Conservation (phyloP, 2,329 filamentous ascomycete genomes). For the Tolypocladium pustulatum region DNA sequence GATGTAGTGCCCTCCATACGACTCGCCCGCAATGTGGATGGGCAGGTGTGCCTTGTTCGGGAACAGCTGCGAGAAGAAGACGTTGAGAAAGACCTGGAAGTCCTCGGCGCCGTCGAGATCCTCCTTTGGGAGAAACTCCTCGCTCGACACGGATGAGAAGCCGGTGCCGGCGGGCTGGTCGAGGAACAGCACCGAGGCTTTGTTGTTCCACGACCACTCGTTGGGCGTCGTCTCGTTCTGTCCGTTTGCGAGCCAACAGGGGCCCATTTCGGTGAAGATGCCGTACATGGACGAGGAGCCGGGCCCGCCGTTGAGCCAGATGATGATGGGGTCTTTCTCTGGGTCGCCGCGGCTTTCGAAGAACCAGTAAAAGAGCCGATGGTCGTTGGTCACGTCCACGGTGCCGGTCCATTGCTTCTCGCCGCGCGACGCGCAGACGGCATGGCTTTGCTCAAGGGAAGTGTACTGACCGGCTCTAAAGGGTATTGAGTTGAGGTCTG, state of each 20-base stretch:
- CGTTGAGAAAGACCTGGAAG: slow-evolving; percentile 35
- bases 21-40: slow-evolving; percentile 34
- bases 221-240: slow-evolving; percentile 39
- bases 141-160: slow-evolving; percentile 24
- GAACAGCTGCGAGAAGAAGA: slow-evolving; percentile 31
- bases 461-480: not conserved
- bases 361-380: slow-evolving; percentile 12
- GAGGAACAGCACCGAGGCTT: slow-evolving; percentile 23
- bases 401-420: slow-evolving; percentile 5
- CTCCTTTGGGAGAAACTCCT: slow-evolving; percentile 6
- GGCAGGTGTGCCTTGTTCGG: slow-evolving; percentile 23
- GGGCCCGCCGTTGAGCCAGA: slow-evolving; percentile 50
- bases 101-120: slow-evolving; percentile 29
- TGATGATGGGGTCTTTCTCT: slow-evolving; percentile 28
- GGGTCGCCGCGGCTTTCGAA: slow-evolving; percentile 17
- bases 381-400: slow-evolving; percentile 3
- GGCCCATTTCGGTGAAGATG: slow-evolving; percentile 40
- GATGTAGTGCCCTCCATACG: not conserved
- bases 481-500: not conserved
- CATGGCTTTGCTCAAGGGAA: not conserved
- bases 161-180: slow-evolving; percentile 15
- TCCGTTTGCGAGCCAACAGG: slow-evolving; percentile 39
- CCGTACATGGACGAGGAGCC: slow-evolving; percentile 43
- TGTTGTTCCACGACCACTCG: slow-evolving; percentile 49
- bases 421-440: not conserved